These are phyloP conservation scores for Gentiana dahurica DNA, from an alignment of 257 asterid genomes.

Conservation along the genomic window DNA sequence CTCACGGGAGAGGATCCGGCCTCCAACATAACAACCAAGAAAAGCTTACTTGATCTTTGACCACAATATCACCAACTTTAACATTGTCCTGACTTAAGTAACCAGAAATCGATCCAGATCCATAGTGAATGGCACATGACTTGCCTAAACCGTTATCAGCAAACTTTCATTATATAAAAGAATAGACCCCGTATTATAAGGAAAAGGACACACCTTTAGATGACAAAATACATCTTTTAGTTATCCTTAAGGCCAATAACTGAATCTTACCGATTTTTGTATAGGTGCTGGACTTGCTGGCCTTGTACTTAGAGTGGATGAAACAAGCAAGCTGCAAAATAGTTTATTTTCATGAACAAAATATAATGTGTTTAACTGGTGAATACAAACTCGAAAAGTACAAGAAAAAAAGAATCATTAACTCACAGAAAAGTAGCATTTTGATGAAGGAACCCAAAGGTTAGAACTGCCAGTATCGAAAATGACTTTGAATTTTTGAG, in stretches of 20 bases:
- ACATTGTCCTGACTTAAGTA: conserved; percentile 82
- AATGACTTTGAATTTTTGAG: conserved; percentile 79
- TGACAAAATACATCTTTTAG: too few relatives aligned
- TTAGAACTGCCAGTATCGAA: conserved; percentile 97
- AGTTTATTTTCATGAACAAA: conserved; percentile 2
- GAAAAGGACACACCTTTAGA: too few relatives aligned
- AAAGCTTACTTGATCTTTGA: conserved; percentile 69
- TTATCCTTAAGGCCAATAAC: not conserved
- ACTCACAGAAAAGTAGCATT: conserved; percentile 91
- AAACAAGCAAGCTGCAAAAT: conserved; percentile 83
- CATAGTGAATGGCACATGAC: conserved; percentile 60
- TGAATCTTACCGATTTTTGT: conserved; percentile 48
- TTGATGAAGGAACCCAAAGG: conserved; percentile 94
- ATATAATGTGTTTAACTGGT: not conserved
- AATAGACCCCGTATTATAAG: too few relatives aligned
- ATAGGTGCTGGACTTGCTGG: conserved; percentile 63
- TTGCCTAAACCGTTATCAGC: conserved; percentile 37
- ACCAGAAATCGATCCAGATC: conserved; percentile 88
- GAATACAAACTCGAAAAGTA: conserved; percentile 4
- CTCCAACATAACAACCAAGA: not conserved
- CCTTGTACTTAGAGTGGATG: conserved; percentile 64
- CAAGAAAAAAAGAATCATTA: conserved; percentile 6
- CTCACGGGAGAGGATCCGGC: too few relatives aligned
- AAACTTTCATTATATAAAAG: not conserved
- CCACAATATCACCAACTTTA: conserved; percentile 75